Percentiles rank a stretch among this genome's conserved stretches.
Conservation (phyloP, 768 basidiomycete species). For the Multifurca ochricompacta region DNA sequence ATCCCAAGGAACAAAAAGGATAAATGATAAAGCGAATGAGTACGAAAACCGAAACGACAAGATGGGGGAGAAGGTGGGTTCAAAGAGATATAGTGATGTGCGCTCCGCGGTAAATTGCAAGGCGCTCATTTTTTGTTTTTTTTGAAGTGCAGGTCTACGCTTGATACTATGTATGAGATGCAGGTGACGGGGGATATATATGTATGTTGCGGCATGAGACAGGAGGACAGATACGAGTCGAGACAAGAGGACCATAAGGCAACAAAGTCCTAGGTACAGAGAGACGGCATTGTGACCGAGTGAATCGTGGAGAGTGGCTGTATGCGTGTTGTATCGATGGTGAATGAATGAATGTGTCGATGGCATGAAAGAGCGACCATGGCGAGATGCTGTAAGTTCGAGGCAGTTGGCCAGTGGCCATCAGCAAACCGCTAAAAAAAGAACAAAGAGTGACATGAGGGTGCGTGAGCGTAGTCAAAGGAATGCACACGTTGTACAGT, state of each 20-base stretch:
- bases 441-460: slow-evolving; percentile 5
- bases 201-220: slow-evolving; percentile 9
- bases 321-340: slow-evolving; percentile 10
- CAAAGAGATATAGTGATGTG: slow-evolving; percentile 19
- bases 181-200: slow-evolving; percentile 9
- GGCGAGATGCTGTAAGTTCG: slow-evolving; percentile 9
- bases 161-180: slow-evolving; percentile 15
- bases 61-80: neutral
- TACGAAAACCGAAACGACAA: slow-evolving; percentile 6
- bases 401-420: neutral
- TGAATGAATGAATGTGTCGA: slow-evolving; percentile 5
- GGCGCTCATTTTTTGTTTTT: too few species aligned
- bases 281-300: slow-evolving; percentile 8
- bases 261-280: slow-evolving; percentile 1
- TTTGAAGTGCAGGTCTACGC: slow-evolving; percentile 15
- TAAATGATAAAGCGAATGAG: slow-evolving; percentile 14
- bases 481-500: neutral
- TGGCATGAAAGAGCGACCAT: slow-evolving; percentile 11
- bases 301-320: slow-evolving; percentile 2
- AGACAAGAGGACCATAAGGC: neutral
- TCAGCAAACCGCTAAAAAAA: neutral
- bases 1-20: slow-evolving; percentile 14
- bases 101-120: slow-evolving; percentile 3
- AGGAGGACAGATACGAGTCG: slow-evolving; percentile 8
- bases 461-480: slow-evolving; percentile 3